A percentile compares a stretch with the other conserved stretches of the same genome.
These are phyloP conservation scores for Phaeosphaeriaceae sp. DNA, from an alignment of 2,329 filamentous ascomycete species.

Conservation along the genomic window DNA sequence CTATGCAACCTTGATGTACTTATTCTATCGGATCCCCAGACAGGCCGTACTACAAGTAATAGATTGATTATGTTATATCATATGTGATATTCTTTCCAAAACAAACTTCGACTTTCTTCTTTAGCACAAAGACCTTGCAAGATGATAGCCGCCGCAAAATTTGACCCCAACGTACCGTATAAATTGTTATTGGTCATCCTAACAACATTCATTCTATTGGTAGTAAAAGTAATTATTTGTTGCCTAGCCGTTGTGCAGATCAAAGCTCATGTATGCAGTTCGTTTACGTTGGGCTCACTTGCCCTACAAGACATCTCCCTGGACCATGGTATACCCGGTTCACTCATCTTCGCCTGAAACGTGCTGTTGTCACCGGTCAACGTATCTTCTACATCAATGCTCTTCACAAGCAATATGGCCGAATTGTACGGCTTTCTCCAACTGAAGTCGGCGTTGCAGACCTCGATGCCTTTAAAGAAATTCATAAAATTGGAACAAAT, in stretches of 20 bases:
- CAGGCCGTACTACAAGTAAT: no score
- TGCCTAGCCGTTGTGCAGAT: neutral
- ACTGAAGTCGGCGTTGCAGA: slow-evolving; percentile 40
- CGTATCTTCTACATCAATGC: slow-evolving; percentile 49
- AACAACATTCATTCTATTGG: neutral
- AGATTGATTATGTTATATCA: no score
- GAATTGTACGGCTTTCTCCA: slow-evolving; percentile 40
- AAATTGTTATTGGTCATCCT: neutral
- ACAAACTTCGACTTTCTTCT: neutral
- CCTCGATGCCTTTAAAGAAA: slow-evolving; percentile 35
- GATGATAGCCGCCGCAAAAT: neutral
- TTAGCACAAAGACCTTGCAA: neutral
- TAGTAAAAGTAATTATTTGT: neutral
- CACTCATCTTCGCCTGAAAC: slow-evolving; percentile 46
- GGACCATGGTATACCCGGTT: slow-evolving; percentile 43
- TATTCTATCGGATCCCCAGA: neutral
- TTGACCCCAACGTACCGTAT: neutral
- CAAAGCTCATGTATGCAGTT: slow-evolving; percentile 14
- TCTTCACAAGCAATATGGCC: slow-evolving; percentile 44
- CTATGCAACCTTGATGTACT: no score
- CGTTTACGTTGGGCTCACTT: slow-evolving; percentile 30
- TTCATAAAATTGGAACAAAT: slow-evolving; percentile 38
- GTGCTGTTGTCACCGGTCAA: slow-evolving; percentile 45
- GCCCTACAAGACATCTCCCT: slow-evolving; percentile 33
- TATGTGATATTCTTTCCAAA: neutral